Evolutionary conservation across 345 rosid genomes (phyloP).

Genomic region (Gossypium ekmanianum): DNA sequence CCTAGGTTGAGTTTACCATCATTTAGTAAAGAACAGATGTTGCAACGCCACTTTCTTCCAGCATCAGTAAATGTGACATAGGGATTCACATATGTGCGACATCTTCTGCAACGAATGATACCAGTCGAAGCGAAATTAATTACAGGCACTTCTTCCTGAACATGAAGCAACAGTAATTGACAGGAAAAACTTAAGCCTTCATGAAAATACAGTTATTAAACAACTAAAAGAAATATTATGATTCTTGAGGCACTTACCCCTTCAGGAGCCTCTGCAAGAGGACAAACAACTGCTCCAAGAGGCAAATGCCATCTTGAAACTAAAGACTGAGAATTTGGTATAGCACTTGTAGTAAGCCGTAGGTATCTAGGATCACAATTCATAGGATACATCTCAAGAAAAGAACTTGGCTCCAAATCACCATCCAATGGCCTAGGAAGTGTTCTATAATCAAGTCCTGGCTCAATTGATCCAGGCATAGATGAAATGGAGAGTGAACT

Average conservation of each 20-base stretch:
- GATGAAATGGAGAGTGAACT: slow-evolving; percentile 70
- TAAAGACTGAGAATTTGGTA: slow-evolving; percentile 90
- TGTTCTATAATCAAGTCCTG: slow-evolving; percentile 70
- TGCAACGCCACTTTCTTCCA: slow-evolving; percentile 99
- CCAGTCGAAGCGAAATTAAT: slow-evolving; percentile 82
- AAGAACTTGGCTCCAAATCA: slow-evolving; percentile 74
- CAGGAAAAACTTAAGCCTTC: slow-evolving; percentile 18
- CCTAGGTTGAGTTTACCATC: slow-evolving; percentile 57
- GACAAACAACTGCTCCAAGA: slow-evolving; percentile 97
- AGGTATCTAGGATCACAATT: slow-evolving; percentile 84
- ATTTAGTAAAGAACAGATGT: slow-evolving; percentile 85
- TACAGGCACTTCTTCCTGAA: slow-evolving; percentile 91
- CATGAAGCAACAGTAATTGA: slow-evolving; percentile 24
- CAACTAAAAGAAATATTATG: slow-evolving; percentile 9
- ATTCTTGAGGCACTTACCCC: slow-evolving; percentile 58
- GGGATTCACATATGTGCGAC: slow-evolving; percentile 98
- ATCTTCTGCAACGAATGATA: slow-evolving; percentile 96
- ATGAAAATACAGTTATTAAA: slow-evolving; percentile 5
- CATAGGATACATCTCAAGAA: slow-evolving; percentile 60
- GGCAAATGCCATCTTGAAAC: slow-evolving; percentile 97
- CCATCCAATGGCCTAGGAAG: slow-evolving; percentile 93
- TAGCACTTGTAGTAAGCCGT: slow-evolving; percentile 80
- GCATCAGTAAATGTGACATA: slow-evolving; percentile 84
- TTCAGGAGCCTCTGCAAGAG: slow-evolving; percentile 94
- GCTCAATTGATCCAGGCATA: slow-evolving; percentile 76